Percentiles rank a stretch among this genome's conserved stretches.
phyloP scores from a whole-genome alignment of 805 yeast genomes.

The Candida gorgasii region DNA sequence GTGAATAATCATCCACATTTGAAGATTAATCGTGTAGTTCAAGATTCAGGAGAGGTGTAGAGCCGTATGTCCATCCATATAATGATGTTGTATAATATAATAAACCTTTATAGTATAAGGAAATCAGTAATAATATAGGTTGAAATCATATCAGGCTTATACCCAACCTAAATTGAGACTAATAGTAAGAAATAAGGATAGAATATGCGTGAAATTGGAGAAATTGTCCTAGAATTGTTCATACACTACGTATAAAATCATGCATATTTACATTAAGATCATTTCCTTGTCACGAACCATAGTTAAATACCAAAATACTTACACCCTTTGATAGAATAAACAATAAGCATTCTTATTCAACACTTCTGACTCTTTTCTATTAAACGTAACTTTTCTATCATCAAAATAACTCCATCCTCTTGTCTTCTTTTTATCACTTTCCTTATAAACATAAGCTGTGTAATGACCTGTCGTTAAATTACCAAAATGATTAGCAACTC shows the following conservation, averaged over 20 bases:
- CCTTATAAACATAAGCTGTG: constrained; percentile 73
- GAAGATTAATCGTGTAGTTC: constrained; percentile 29
- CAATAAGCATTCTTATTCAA: constrained; percentile 80
- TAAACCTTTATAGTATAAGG: not conserved
- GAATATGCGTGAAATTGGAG: too few species aligned
- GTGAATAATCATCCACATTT: constrained; percentile 58
- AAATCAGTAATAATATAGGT: too few species aligned
- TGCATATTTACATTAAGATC: not conserved
- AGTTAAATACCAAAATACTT: too few species aligned
- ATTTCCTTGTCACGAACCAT: not conserved
- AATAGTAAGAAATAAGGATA: too few species aligned
- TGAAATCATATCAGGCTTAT: too few species aligned
- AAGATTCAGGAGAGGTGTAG: not conserved
- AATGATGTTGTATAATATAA: not conserved
- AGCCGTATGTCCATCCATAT: too few species aligned
- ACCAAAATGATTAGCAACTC: constrained; percentile 84
- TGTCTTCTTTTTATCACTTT: constrained; percentile 38
- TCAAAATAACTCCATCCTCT: constrained; percentile 82
- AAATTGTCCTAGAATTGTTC: too few species aligned
- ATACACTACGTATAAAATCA: too few species aligned
- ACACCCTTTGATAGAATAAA: constrained; percentile 63
- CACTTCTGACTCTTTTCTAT: constrained; percentile 52
- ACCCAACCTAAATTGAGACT: too few species aligned
- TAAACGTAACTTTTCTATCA: constrained; percentile 65
- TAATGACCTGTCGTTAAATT: constrained; percentile 86